Percentiles rank a stretch among this genome's conserved stretches.
Evolutionary conservation across 1,139 yeast genomes (phyloP).

Genomic region (Candida tunisiensis): DNA sequence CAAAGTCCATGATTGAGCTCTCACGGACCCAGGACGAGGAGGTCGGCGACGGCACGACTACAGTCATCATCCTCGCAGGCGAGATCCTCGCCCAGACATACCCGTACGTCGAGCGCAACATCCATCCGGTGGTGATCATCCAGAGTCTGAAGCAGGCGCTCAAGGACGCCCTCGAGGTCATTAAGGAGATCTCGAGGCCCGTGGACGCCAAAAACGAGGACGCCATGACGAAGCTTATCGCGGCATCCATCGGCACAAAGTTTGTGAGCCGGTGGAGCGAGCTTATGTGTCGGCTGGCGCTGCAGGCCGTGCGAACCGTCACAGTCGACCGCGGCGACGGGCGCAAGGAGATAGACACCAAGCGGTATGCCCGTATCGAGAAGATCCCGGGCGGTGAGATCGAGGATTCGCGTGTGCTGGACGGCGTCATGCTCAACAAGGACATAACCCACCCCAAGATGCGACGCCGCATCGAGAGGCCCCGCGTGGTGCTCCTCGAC

Average conservation of each 20-base stretch:
- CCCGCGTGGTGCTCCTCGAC: slow-evolving; percentile 75
- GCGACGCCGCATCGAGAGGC: slow-evolving; percentile 79
- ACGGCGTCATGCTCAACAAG: slow-evolving; percentile 86
- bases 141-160: slow-evolving; percentile 89
- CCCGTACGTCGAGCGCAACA: slow-evolving; percentile 82
- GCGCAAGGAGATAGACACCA: slow-evolving; percentile 76
- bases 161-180: slow-evolving; percentile 76
- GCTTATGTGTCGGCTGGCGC: slow-evolving; percentile 78
- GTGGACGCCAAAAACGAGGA: slow-evolving; percentile 72
- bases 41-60: slow-evolving; percentile 97
- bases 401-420: slow-evolving; percentile 70
- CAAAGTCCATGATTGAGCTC: slow-evolving; percentile 94
- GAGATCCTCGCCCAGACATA: slow-evolving; percentile 91
- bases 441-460: slow-evolving; percentile 98
- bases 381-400: slow-evolving; percentile 98
- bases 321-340: slow-evolving; percentile 37
- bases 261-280: slow-evolving; percentile 85
- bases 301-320: slow-evolving; percentile 80
- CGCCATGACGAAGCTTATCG: slow-evolving; percentile 75
- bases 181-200: slow-evolving; percentile 69
- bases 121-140: slow-evolving; percentile 93
- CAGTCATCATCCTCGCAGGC: slow-evolving; percentile 84
- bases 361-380: slow-evolving; percentile 85
- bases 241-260: slow-evolving; percentile 92
- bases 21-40: slow-evolving; percentile 98